Base-by-base conservation (phyloP, 108 stramenopile species). In the Mediolabrus comicus region DNA sequence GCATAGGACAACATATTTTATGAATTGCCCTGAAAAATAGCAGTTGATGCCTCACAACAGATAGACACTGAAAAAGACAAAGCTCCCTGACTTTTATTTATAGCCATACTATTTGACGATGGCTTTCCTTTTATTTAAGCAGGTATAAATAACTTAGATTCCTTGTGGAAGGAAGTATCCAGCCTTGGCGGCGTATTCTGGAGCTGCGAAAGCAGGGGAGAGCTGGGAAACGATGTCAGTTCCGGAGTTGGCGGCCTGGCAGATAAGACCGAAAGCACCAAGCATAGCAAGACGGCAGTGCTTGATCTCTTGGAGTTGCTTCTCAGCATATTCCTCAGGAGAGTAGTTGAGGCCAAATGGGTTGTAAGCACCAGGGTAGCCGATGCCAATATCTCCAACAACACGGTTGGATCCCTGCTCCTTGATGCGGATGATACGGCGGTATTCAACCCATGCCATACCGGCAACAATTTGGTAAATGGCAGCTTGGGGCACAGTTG, bases 241-340 rank as follows among this genome's bases (percentile, higher is more conserved):
- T 49, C 95, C 96, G 53, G 92, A 88, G 77, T 84, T 84, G 55
- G 59, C 53, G 46, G 81, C 78, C 84, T 98, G 96, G 72, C 83
- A 80, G 80, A 84, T 80, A 63, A 98, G 87, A 62, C 97, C 98
- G 49, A 95, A 79, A 69, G 86, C 84, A 61, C 84, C 98, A 73
- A 98, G 71, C 98, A 98, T 98, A 38, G 98, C 98, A 49, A 97
- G 88, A 83, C 98, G 96, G 84, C 96, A 94, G 84, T 98, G 92
- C 95, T 98, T 98, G 74, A 97, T 72, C 83, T 98, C 98, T 80
- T 97, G 95, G 24, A 95, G 79, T 74, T 88, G 88, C 95, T 96
- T 97, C 69, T 92, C 95, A 56, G 78, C 86, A 79, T 97, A 98
- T 82, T 96, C 94, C 82, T 95, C 98, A 41, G 86, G 86, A 28